Evolutionary conservation across 805 yeast species (phyloP), one percentile per base, ranked within the genome.

Genomic region (Peterozyma toletana): DNA sequence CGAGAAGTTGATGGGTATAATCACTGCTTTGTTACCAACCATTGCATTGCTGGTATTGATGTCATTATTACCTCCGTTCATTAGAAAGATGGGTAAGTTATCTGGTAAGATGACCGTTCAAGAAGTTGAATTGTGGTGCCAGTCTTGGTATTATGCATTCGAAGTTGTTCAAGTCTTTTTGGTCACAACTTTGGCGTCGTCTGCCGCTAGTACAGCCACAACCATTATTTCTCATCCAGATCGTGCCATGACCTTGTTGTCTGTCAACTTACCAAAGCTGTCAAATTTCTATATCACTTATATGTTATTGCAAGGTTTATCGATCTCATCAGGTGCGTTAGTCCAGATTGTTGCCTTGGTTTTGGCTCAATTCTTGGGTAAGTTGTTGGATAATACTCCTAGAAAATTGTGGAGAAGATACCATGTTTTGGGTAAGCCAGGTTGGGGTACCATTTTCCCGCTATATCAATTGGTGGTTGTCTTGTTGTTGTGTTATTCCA

Each of bases 141-240:
- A 91, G 61, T 75, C 80, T 33, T 89, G 96, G 81, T 93, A 68
- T 64, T 91, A 74, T 65, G 96, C 86, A 1, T 91, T 91, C 77
- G 89, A 86, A 68, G 91, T 89, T 39, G 78, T 91, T 47, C 89
- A 91, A 63, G 90, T 85, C 11, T 93, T 91, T 64, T 62, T 93
- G 46, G 95, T 90, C 40, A 73, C 84, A 36, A 88, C 98, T 3
- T 58, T 85, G 43, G 73, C 96, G 9, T 88, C 97, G 14, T 77
- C 96, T 40, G 86, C 86, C 29, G 78, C 96, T 13, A 80, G 95
- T 7, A 77, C 88, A 3, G 86, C 85, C 9, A 70, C 83, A n/a
- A 69, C 78, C 15, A 81, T 90, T 53, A 72, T 85, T 17, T 52
- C 69, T 3, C 65, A 83, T 38, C 96, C 97, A 18, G 46, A 68